A percentile compares a stretch with the other conserved stretches of the same genome.
Conservation (phyloP, 495 filamentous ascomycete genomes). For the Hypoxylon cercidicola region DNA sequence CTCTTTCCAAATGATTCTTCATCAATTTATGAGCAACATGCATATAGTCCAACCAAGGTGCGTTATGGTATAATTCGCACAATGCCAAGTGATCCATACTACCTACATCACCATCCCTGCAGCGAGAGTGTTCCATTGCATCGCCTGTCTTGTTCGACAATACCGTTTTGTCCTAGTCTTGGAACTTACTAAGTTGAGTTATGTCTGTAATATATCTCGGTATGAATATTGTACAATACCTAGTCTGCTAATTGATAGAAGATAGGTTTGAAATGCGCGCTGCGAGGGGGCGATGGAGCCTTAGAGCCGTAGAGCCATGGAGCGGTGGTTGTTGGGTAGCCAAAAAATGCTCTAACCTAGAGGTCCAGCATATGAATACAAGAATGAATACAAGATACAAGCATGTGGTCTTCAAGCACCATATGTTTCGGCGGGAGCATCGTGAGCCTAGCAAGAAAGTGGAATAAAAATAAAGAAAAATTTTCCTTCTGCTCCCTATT, state of each 20-base stretch:
- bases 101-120: conserved; percentile 41
- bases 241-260: no score
- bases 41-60: conserved; percentile 32
- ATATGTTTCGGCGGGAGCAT: conserved; percentile 9
- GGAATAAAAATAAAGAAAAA: conserved; percentile 17
- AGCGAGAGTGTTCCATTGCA: conserved; percentile 35
- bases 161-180: conserved; percentile 26
- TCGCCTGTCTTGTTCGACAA: conserved; percentile 25
- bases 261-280: no score
- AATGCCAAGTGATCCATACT: conserved; percentile 39
- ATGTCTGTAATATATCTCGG: conserved; percentile 1
- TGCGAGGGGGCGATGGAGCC: no score
- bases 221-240: no score
- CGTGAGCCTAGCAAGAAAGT: conserved; percentile 1
- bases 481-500: conserved; percentile 14
- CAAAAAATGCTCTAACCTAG: neutral
- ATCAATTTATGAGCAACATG: conserved; percentile 28
- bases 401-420: conserved; percentile 6
- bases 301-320: no score
- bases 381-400: no score
- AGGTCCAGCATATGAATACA: conserved; percentile 21
- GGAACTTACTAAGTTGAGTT: conserved; percentile 34
- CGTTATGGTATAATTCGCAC: conserved; percentile 26
- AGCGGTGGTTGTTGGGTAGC: neutral
- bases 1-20: conserved; percentile 34